phyloP scores from a whole-genome alignment of 2,329 filamentous ascomycete genomes.

The Dactylella cylindrospora region DNA sequence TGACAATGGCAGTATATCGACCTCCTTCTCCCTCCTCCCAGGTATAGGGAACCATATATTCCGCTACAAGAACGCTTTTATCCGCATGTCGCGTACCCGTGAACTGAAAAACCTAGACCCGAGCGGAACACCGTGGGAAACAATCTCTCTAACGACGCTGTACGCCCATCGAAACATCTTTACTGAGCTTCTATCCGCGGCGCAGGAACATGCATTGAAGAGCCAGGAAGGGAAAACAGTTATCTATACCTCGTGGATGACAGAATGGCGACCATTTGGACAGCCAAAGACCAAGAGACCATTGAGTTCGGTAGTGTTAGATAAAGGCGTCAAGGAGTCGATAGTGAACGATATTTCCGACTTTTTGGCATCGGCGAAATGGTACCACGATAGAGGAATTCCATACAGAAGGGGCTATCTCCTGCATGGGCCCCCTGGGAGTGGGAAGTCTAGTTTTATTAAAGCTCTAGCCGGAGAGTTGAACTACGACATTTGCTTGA shows the following conservation, averaged over 20 bases:
- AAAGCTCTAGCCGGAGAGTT: slow-evolving; percentile 90
- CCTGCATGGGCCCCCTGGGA: slow-evolving; percentile 84
- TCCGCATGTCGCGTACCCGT: slow-evolving; percentile 82
- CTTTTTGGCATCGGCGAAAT: slow-evolving; percentile 75
- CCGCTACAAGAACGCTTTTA: slow-evolving; percentile 81
- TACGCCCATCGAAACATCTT: slow-evolving; percentile 89
- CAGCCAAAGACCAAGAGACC: slow-evolving; percentile 83
- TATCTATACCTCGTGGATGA: slow-evolving; percentile 81
- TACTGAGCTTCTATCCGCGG: slow-evolving; percentile 83
- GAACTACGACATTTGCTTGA: slow-evolving; percentile 87
- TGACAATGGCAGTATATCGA: slow-evolving; percentile 69
- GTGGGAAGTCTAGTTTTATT: slow-evolving; percentile 93
- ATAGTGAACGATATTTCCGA: slow-evolving; percentile 79
- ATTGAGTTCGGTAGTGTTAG: slow-evolving; percentile 81
- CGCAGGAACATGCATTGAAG: slow-evolving; percentile 74
- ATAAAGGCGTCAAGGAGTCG: slow-evolving; percentile 76
- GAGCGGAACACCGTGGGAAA: slow-evolving; percentile 90
- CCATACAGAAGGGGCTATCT: slow-evolving; percentile 88
- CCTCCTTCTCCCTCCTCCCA: slow-evolving; percentile 83
- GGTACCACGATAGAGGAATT: slow-evolving; percentile 94
- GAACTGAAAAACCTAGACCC: slow-evolving; percentile 76
- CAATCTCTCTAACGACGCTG: slow-evolving; percentile 84
- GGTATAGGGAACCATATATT: slow-evolving; percentile 88
- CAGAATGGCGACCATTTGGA: slow-evolving; percentile 82
- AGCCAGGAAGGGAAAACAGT: slow-evolving; percentile 89